Base-by-base conservation (phyloP, 306 rosid species). In the Chamaecrista fasciculata region DNA sequence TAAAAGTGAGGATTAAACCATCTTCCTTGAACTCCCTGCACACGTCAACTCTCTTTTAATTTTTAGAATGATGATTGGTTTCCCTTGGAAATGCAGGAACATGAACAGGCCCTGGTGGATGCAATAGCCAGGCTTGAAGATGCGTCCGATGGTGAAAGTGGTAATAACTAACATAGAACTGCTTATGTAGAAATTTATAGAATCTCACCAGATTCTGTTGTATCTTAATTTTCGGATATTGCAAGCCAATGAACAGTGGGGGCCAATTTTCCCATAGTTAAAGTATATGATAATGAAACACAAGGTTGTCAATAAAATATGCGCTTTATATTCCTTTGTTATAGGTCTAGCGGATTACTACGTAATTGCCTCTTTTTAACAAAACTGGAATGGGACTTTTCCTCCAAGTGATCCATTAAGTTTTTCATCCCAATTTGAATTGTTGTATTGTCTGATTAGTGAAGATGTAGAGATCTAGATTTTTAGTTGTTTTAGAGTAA, bases 81-180 rank as follows among this genome's bases (percentile, higher is more conserved):
- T n/a, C 39, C 39, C 44, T 78, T 75, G 69, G 66, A 72, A 66
- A 72, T 62, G 81, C 80, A 91, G 97, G 96, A 91, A 36, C 96
- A 91, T 50, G 97, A 88, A 66, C 94, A 86, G 72, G 87, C 97
- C 28, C 84, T 91, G 70, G 79, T 86, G 20, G 78, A 91, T 69
- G 96, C 97, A 28, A 91, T 91, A 56, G 83, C 96, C 57, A 91
- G 82, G 80, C 91, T 91, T 4, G 94, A 82, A 76, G 91, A 86
- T 76, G 93, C 84, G 55, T 91, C 96, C 28, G 97, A 91, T 24
- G 96, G 86, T 82, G 97, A 89, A 76, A 91, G 96, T 78, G 96
- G 96, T 91, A 91, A 91, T 91, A 80, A 83, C 83, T 76, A 71
- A 63, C 78, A 71, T 71, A 68, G 79, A 63, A 67, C 50, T 18